A percentile compares a stretch with the other conserved stretches of the same genome.
phyloP scores from a whole-genome alignment of 768 basidiomycete species.

The Lactifluus pinguis region DNA sequence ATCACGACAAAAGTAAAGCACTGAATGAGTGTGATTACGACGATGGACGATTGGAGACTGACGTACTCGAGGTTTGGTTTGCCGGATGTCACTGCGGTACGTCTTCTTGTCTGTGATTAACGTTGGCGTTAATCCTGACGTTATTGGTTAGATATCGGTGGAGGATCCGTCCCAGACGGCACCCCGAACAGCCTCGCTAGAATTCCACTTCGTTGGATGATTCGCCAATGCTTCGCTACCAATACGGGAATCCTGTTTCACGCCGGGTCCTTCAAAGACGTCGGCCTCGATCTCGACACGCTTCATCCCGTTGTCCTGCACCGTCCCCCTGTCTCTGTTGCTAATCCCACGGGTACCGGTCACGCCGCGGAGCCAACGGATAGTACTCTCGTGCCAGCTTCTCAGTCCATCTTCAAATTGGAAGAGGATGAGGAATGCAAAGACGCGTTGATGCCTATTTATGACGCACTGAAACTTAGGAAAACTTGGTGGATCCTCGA shows the following conservation, averaged over 20 bases:
- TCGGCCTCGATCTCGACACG: constrained; percentile 26
- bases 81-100: constrained; percentile 63
- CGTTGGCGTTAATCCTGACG: not conserved
- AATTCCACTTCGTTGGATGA: constrained; percentile 56
- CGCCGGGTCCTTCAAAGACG: constrained; percentile 23
- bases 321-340: constrained; percentile 15
- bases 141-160: constrained; percentile 52
- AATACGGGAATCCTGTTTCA: constrained; percentile 33
- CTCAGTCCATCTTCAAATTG: constrained; percentile 24
- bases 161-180: constrained; percentile 54
- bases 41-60: constrained; percentile 32
- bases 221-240: constrained; percentile 43
- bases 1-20: constrained; percentile 20
- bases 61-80: constrained; percentile 78
- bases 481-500: constrained; percentile 63
- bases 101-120: constrained; percentile 14
- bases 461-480: constrained; percentile 47
- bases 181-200: constrained; percentile 53
- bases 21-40: constrained; percentile 36
- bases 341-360: not conserved
- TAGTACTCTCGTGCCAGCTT: constrained; percentile 14
- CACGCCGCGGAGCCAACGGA: constrained; percentile 8
- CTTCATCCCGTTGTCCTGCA: constrained; percentile 23
- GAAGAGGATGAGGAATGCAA: constrained; percentile 56
- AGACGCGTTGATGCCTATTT: constrained; percentile 43